Conservation (phyloP, 352 stramenopile species). For the Discostella stelligera region DNA sequence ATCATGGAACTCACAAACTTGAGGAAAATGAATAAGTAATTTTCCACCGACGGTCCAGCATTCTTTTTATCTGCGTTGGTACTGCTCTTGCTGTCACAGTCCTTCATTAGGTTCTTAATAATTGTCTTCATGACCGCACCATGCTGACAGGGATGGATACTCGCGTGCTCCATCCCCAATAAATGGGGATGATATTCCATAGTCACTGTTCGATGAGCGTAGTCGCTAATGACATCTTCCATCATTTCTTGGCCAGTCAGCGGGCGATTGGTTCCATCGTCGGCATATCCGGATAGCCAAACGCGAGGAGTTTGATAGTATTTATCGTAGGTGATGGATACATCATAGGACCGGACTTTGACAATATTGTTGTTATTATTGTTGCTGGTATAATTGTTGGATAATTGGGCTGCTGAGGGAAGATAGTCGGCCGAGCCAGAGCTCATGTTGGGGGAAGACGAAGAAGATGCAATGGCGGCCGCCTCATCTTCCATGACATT, state of each 20-base stretch:
- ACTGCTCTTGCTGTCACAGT: conserved; percentile 12
- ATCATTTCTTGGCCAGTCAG: conserved; percentile 93
- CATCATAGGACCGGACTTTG: conserved; percentile 95
- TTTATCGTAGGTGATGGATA: conserved; percentile 99
- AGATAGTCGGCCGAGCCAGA: neutral
- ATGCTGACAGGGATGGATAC: conserved; percentile 98
- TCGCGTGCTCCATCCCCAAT: conserved; percentile 85
- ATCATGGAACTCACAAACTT: conserved; percentile 99
- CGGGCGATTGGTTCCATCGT: conserved; percentile 86
- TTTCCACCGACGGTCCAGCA: conserved; percentile 88
- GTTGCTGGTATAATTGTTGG: conserved; percentile 8
- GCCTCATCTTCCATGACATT: conserved; percentile 86
- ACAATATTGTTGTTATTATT: conserved; percentile 65
- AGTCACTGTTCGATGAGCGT: conserved; percentile 98
- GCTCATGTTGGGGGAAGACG: neutral
- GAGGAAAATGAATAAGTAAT: conserved; percentile 99
- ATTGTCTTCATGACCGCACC: conserved; percentile 98
- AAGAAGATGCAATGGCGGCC: conserved; percentile 30
- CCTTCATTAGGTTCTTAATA: conserved; percentile 89
- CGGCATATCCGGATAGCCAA: conserved; percentile 93
- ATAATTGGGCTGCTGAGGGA: neutral
- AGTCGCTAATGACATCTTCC: conserved; percentile 99
- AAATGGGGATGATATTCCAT: conserved; percentile 97
- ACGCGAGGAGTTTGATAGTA: conserved; percentile 99
- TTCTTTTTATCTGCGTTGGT: conserved; percentile 39